Evolutionary conservation across 139 green algal species (phyloP).

Genomic region (Chlorella sp.): DNA sequence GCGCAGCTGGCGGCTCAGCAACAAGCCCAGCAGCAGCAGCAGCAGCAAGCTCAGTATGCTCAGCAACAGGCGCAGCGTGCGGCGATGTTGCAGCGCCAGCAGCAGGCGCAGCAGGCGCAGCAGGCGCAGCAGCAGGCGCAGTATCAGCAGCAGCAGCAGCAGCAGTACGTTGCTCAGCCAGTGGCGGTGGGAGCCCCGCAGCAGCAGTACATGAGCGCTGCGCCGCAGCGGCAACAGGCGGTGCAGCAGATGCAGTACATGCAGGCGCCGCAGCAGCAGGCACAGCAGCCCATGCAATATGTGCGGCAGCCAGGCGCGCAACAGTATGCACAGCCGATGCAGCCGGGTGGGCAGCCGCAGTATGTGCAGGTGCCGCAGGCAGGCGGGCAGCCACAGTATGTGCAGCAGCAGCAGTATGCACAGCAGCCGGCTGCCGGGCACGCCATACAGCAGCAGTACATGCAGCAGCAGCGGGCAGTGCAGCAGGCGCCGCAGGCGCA

Average conservation of each 20-base stretch:
- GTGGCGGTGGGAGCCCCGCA: background rate
- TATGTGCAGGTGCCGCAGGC: conserved; percentile 14
- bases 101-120: background rate
- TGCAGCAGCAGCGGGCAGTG: background rate
- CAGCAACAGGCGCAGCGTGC: conserved; percentile 4
- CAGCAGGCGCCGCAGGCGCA: background rate
- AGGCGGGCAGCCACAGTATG: background rate
- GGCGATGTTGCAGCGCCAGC: background rate
- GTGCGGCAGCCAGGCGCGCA: background rate
- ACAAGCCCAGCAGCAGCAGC: conserved; percentile 6
- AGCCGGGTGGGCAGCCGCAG: background rate
- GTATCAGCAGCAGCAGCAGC: background rate
- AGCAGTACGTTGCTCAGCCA: background rate
- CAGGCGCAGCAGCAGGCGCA: conserved; percentile 4
- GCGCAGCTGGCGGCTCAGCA: background rate
- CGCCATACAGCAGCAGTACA: background rate
- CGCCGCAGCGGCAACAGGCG: background rate
- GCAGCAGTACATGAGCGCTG: background rate
- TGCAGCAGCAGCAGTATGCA: conserved; percentile 11
- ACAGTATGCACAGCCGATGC: background rate
- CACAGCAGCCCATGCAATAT: background rate
- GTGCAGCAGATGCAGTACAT: conserved; percentile 5
- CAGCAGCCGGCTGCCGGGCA: background rate
- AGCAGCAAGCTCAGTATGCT: background rate
- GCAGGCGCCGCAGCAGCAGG: background rate